Evolutionary conservation across 495 filamentous ascomycete genomes (phyloP).

Genomic region (Aspergillus indologenus): DNA sequence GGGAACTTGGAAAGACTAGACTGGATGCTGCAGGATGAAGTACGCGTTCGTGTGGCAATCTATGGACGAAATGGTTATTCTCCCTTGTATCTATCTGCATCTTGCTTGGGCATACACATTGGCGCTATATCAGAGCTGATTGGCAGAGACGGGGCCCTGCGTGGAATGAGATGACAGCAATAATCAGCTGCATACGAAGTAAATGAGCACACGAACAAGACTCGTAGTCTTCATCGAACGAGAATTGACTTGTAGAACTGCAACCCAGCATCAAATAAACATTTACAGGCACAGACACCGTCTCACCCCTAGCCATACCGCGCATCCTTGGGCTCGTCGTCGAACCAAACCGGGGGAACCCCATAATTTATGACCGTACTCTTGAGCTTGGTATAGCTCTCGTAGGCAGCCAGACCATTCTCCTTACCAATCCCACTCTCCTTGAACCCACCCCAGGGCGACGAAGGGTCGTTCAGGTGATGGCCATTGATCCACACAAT

Average conservation of each 20-base stretch:
- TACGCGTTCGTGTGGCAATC: neutral
- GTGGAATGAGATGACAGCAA: too few species aligned
- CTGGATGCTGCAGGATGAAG: neutral
- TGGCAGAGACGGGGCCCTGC: too few species aligned
- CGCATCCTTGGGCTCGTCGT: slow-evolving; percentile 35
- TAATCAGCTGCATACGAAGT: neutral
- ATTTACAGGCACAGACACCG: too few species aligned
- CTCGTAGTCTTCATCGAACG: too few species aligned
- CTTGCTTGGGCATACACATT: too few species aligned
- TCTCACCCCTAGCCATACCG: slow-evolving; percentile 41
- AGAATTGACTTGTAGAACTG: too few species aligned
- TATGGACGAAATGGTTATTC: neutral
- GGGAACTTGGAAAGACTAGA: neutral
- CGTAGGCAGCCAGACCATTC: slow-evolving; percentile 56
- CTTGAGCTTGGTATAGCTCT: slow-evolving; percentile 56
- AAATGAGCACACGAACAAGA: neutral
- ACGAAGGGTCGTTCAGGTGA: slow-evolving; percentile 59
- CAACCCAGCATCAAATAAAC: too few species aligned
- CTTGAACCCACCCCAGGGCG: slow-evolving; percentile 57
- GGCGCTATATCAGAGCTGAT: too few species aligned
- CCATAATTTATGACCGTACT: slow-evolving; percentile 59
- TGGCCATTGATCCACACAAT: slow-evolving; percentile 64
- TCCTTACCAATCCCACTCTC: slow-evolving; percentile 56
- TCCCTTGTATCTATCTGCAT: neutral
- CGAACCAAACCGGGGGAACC: slow-evolving; percentile 48